Conservation (phyloP, 495 filamentous ascomycete species). For the Annulohypoxylon nitens region DNA sequence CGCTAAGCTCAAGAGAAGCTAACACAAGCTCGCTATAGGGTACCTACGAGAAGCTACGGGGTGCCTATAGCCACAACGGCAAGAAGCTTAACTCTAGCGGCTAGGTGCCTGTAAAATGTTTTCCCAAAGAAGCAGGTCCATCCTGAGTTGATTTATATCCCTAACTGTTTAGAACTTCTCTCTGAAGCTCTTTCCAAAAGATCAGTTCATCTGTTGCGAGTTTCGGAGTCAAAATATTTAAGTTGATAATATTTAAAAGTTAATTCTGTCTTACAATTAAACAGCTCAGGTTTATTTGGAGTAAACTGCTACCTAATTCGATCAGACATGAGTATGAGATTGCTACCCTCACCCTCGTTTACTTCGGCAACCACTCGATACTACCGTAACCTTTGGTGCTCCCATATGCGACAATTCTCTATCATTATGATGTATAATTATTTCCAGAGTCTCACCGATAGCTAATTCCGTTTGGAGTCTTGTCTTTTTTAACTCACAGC, state of each 20-base stretch:
- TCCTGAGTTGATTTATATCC: slow-evolving; percentile 3
- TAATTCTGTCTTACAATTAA: neutral
- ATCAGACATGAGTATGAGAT: neutral
- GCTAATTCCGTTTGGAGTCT: neutral
- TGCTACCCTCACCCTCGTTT: neutral
- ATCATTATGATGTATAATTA: neutral
- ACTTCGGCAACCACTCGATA: neutral
- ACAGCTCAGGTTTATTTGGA: neutral
- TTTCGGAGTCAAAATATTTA: neutral
- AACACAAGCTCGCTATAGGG: slow-evolving; percentile 24
- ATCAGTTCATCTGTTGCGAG: slow-evolving; percentile 1
- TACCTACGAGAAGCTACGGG: slow-evolving; percentile 27
- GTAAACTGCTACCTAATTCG: neutral
- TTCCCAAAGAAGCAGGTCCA: slow-evolving; percentile 26
- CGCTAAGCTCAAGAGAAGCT: neutral
- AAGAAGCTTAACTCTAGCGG: slow-evolving; percentile 13
- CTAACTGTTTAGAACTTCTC: neutral
- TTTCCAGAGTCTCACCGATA: neutral
- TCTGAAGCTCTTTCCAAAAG: neutral
- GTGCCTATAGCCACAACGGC: slow-evolving; percentile 17
- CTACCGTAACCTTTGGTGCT: neutral
- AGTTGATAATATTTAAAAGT: neutral
- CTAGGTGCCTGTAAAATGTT: slow-evolving; percentile 15
- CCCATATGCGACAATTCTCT: neutral
- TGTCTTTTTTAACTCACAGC: neutral